Percentiles rank a stretch among this genome's conserved stretches.
Conservation (phyloP, 108 stramenopile species). For the Nitzschia inconspicua region DNA sequence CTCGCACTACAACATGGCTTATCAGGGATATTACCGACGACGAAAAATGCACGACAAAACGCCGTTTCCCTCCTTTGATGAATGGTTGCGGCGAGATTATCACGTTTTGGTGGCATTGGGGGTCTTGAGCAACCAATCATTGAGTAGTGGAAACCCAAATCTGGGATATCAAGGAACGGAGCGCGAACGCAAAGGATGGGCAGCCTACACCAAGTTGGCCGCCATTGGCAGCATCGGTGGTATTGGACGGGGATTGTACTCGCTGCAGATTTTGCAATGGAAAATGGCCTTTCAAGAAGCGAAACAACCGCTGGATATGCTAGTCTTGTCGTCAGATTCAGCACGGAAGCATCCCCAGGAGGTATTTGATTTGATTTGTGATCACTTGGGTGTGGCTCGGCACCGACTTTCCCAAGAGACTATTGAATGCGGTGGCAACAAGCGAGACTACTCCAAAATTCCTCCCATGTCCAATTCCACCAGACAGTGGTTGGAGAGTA, state of each 20-base stretch:
- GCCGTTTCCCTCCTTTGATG: slow-evolving; percentile 2
- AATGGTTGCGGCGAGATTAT: slow-evolving; percentile 45
- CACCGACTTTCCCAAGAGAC: no score
- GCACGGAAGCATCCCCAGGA: not conserved
- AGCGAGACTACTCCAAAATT: slow-evolving; percentile 7
- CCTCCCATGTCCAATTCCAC: not conserved
- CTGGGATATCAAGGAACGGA: slow-evolving; percentile 11
- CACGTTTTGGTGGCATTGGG: slow-evolving; percentile 34
- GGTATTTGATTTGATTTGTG: not conserved
- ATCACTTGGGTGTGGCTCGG: not conserved
- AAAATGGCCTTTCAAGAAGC: not conserved
- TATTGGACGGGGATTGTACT: slow-evolving; percentile 81
- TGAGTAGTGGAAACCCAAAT: not conserved
- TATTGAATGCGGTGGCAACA: no score
- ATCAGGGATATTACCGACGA: not conserved
- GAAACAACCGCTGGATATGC: no score
- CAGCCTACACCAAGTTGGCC: slow-evolving; percentile 38
- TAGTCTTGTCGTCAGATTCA: not conserved
- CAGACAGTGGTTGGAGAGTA: not conserved
- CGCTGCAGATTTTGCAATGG: slow-evolving; percentile 46
- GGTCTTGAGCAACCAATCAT: slow-evolving; percentile 5
- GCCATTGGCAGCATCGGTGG: slow-evolving; percentile 64
- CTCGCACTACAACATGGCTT: slow-evolving; percentile 84
- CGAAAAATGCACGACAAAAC: slow-evolving; percentile 37
- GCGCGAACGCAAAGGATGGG: slow-evolving; percentile 45